Base-by-base conservation (phyloP, 129 eudicot species). In the Smallanthus sonchifolius region DNA sequence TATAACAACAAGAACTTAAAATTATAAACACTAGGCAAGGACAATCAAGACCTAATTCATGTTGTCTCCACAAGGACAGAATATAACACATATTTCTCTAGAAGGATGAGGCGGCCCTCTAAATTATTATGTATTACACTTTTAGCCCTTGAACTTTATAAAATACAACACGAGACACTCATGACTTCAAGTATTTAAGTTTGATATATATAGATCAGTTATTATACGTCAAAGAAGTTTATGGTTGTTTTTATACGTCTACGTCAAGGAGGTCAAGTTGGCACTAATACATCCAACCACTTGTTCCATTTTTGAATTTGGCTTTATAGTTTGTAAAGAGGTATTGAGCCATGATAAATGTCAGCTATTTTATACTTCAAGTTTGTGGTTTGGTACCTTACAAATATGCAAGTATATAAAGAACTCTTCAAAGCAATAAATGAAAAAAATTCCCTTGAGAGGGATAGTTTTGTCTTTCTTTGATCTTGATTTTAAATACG, bases 11-110 rank as follows among this genome's bases (percentile, higher is more conserved):
- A 47, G 63, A 62, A 77, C 64, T 34, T 74, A 40, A 38, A 72
- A 72, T 72, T 79, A 72, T 72, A 55, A 34, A 68, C 39, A 77
- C 74, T 43, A 77, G 68, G 69, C 61, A 54, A 72, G 59, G 52
- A 54, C 83, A 32, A 72, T 79, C 78, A 72, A 72, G 28, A 79
- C 83, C 83, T 54, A 72, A 72, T 60, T 54, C 49, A 44, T 79
- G 73, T 55, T 65, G 78, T 71, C 67, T 39, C 67, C 43, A 61
- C 20, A 14, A 61, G 19, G n/a, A 61, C 42, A 70, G 54, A 79
- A 64, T 54, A 35, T 77, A 45, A 56, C 48, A 61, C 71, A 60
- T 47, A 15, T 51, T 71, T 19, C 32, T 39, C 48, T 63, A 37
- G 28, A 48, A 60, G 55, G 51, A 51, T 51, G 67, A 47, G 49